Evolutionary conservation across 2,329 filamentous ascomycete genomes (phyloP).

Genomic region (Xylariaceae sp.): DNA sequence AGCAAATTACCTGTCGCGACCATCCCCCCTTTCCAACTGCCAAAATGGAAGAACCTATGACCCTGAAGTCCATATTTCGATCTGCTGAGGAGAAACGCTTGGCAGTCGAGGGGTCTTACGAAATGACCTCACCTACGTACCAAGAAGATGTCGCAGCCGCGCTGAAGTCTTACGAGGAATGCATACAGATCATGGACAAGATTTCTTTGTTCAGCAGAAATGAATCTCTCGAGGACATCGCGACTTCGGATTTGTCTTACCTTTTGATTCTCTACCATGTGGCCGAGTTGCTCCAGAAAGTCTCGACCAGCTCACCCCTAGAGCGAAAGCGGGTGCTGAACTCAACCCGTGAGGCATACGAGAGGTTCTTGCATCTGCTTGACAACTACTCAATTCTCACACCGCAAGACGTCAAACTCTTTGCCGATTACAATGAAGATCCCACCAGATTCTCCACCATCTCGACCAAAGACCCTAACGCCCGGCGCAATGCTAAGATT

Average conservation of each 20-base stretch:
- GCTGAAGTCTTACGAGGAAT: conserved; percentile 67
- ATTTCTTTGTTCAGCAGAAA: conserved; percentile 86
- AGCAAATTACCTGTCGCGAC: too few relatives aligned
- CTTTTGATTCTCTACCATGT: conserved; percentile 72
- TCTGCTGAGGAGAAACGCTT: conserved; percentile 47
- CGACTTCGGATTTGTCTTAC: conserved; percentile 80
- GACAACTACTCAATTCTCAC: conserved; percentile 74
- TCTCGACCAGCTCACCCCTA: conserved; percentile 45
- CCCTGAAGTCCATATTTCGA: conserved; percentile 45
- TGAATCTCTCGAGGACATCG: conserved; percentile 79
- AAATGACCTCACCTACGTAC: conserved; percentile 61
- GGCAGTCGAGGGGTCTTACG: conserved; percentile 57
- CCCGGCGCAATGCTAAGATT: conserved; percentile 78
- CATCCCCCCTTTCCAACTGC: too few relatives aligned
- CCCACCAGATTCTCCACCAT: conserved; percentile 69
- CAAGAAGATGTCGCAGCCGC: conserved; percentile 61
- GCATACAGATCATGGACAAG: conserved; percentile 60
- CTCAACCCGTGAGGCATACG: conserved; percentile 64
- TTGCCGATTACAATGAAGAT: conserved; percentile 67
- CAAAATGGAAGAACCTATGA: conserved; percentile 38
- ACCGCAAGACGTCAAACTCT: conserved; percentile 58
- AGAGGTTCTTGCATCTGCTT: conserved; percentile 68
- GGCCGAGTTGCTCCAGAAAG: conserved; percentile 71
- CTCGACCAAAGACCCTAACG: conserved; percentile 54
- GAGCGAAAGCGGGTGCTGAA: conserved; percentile 60